Evolutionary conservation across 805 yeast genomes (phyloP).

Genomic region (Nakazawaea holstii): DNA sequence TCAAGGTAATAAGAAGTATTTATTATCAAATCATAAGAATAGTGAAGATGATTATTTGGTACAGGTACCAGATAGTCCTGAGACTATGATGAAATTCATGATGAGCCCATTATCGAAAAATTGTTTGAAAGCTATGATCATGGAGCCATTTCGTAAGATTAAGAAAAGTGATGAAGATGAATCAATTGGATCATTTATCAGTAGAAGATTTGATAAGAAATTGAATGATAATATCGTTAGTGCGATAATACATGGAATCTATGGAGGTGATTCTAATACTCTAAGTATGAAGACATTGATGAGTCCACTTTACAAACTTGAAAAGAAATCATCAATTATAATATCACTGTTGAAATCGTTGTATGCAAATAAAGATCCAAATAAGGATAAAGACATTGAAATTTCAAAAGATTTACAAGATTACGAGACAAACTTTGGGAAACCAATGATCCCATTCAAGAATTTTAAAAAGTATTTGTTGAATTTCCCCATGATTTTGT

Average conservation of each 20-base stretch:
- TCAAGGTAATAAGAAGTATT: conserved; percentile 66
- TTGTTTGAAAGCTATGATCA: conserved; percentile 35
- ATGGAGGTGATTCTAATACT: conserved; percentile 73
- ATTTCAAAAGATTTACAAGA: conserved; percentile 25
- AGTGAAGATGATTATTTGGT: conserved; percentile 35
- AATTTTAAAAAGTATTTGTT: conserved; percentile 33
- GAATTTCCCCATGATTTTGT: conserved; percentile 56
- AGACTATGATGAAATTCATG: conserved; percentile 29
- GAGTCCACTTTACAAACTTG: conserved; percentile 51
- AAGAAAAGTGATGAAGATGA: conserved; percentile 47
- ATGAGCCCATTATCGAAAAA: conserved; percentile 40
- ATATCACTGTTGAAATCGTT: conserved; percentile 35
- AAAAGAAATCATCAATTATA: conserved; percentile 48
- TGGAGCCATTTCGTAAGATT: conserved; percentile 43
- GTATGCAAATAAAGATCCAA: conserved; percentile 16
- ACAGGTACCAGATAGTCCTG: conserved; percentile 45
- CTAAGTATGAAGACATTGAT: conserved; percentile 63
- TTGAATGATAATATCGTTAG: conserved; percentile 57
- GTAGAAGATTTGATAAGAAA: conserved; percentile 62
- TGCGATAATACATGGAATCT: conserved; percentile 84
- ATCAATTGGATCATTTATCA: conserved; percentile 59
- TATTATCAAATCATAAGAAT: conserved; percentile 32
- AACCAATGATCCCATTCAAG: conserved; percentile 33
- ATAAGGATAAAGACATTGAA: background rate
- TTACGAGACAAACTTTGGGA: conserved; percentile 33